Percentiles rank a stretch among this genome's conserved stretches.
These are phyloP conservation scores for Daldinia caldariorum DNA, from an alignment of 495 filamentous ascomycete genomes.

Conservation along the genomic window DNA sequence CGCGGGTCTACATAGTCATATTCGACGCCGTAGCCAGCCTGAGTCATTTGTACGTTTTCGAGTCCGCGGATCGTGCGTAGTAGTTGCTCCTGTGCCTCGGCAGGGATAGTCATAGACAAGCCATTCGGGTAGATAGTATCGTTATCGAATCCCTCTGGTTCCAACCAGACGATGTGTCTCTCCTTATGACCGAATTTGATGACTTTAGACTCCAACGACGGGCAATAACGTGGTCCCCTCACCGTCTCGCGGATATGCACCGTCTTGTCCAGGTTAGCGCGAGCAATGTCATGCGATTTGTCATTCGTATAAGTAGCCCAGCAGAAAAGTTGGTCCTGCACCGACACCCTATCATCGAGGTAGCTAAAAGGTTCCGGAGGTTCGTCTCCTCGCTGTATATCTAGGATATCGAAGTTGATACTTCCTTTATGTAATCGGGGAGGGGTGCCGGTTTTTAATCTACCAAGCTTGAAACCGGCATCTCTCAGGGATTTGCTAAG, in stretches of 20 bases:
- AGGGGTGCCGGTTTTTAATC: slow-evolving; percentile 95
- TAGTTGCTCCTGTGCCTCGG: slow-evolving; percentile 82
- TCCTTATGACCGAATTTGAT: slow-evolving; percentile 83
- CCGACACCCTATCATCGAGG: slow-evolving; percentile 77
- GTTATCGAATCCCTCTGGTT: slow-evolving; percentile 93
- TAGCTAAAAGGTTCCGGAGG: slow-evolving; percentile 93
- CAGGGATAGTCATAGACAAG: slow-evolving; percentile 95
- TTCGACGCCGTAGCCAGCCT: slow-evolving; percentile 96
- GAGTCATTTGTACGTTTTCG: slow-evolving; percentile 91
- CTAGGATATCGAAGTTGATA: slow-evolving; percentile 79
- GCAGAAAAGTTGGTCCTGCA: slow-evolving; percentile 83
- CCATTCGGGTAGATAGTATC: slow-evolving; percentile 96
- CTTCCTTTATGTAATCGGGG: slow-evolving; percentile 83
- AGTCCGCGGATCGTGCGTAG: slow-evolving; percentile 86
- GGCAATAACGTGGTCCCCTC: slow-evolving; percentile 93
- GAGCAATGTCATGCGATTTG: slow-evolving; percentile 82
- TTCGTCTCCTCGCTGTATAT: slow-evolving; percentile 81
- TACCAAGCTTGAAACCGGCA: slow-evolving; percentile 89
- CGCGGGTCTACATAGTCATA: slow-evolving; percentile 99
- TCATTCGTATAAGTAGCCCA: slow-evolving; percentile 87
- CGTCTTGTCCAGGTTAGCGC: slow-evolving; percentile 87
- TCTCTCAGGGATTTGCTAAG: slow-evolving; percentile 90
- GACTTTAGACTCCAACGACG: slow-evolving; percentile 93
- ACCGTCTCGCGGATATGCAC: slow-evolving; percentile 97
- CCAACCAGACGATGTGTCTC: slow-evolving; percentile 92